Evolutionary conservation across 2,329 filamentous ascomycete genomes (phyloP).

Genomic region (Dactylellina sp.): DNA sequence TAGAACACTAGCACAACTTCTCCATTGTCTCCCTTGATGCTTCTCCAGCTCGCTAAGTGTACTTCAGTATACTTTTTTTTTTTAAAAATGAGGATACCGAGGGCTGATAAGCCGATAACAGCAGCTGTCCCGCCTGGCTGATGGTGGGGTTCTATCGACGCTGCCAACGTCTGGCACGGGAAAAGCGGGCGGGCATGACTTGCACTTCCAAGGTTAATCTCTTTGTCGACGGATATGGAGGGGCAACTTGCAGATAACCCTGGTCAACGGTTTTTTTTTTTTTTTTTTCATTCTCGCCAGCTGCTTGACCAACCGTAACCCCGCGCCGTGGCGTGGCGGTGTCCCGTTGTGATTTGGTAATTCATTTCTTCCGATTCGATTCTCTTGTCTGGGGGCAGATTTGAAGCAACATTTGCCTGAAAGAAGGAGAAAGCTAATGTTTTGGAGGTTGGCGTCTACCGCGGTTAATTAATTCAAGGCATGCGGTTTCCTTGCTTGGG

Average conservation of each 20-base stretch:
- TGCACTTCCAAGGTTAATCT: slow-evolving; percentile 5
- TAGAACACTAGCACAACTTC: too few species aligned
- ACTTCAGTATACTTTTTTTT: too few species aligned
- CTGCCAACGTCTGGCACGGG: slow-evolving; percentile 6
- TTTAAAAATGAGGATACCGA: background rate
- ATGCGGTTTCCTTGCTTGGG: slow-evolving; percentile 3
- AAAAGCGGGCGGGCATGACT: background rate
- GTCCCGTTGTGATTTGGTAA: background rate
- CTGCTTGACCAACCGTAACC: slow-evolving; percentile 17
- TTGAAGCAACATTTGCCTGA: background rate
- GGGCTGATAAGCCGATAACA: slow-evolving; percentile 29
- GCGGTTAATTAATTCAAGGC: slow-evolving; percentile 19
- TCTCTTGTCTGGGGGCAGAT: background rate
- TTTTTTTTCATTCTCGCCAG: slow-evolving; percentile 2
- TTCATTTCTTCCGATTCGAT: background rate
- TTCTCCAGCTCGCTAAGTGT: too few species aligned
- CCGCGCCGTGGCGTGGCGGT: slow-evolving; percentile 16
- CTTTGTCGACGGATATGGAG: slow-evolving; percentile 46
- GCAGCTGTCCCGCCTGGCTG: background rate
- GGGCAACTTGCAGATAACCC: slow-evolving; percentile 56
- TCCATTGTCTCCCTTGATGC: too few species aligned
- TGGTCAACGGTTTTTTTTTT: slow-evolving; percentile 16
- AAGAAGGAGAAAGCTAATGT: background rate
- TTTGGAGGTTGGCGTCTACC: slow-evolving; percentile 20
- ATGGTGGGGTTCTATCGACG: slow-evolving; percentile 29